Evolutionary conservation across 2,329 filamentous ascomycete species (phyloP).

Genomic region (Cladophialophora bantiana): DNA sequence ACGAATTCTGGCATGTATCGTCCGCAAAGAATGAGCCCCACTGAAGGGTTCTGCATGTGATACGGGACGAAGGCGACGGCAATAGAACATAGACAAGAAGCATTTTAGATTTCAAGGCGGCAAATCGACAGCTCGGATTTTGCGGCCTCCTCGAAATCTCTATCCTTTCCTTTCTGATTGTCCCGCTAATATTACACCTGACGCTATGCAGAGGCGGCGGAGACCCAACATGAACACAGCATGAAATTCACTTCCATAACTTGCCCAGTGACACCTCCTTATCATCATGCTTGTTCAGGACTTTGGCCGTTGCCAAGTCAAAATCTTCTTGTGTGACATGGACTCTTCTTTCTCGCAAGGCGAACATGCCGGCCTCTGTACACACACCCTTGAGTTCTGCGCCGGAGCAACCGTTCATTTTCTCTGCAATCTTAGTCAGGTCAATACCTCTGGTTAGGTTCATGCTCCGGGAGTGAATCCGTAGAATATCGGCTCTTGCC

Average conservation of each 20-base stretch:
- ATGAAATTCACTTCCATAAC: slow-evolving; percentile 71
- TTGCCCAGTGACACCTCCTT: slow-evolving; percentile 93
- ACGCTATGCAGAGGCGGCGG: slow-evolving; percentile 22
- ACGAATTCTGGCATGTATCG: background rate
- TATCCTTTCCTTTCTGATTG: slow-evolving; percentile 18
- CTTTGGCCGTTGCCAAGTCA: slow-evolving; percentile 97
- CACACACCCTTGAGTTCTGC: slow-evolving; percentile 98
- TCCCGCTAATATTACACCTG: slow-evolving; percentile 27
- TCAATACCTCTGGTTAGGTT: slow-evolving; percentile 98
- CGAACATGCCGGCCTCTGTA: slow-evolving; percentile 98
- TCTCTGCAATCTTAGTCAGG: slow-evolving; percentile 97
- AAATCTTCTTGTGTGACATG: slow-evolving; percentile 99
- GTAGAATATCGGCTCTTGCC: slow-evolving; percentile 93
- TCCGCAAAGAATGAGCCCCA: background rate
- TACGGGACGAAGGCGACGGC: background rate
- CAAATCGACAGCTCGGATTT: slow-evolving; percentile 3
- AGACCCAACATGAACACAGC: slow-evolving; percentile 13
- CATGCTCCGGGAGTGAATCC: slow-evolving; percentile 98
- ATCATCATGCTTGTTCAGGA: slow-evolving; percentile 99
- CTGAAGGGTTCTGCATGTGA: background rate
- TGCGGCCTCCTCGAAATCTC: slow-evolving; percentile 5
- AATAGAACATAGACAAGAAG: slow-evolving; percentile 26
- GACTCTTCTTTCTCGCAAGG: slow-evolving; percentile 89
- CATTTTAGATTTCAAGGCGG: background rate
- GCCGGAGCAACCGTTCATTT: slow-evolving; percentile 99